These are phyloP conservation scores for Solidago caesia DNA, from an alignment of 129 eudicot species.

Conservation along the genomic window DNA sequence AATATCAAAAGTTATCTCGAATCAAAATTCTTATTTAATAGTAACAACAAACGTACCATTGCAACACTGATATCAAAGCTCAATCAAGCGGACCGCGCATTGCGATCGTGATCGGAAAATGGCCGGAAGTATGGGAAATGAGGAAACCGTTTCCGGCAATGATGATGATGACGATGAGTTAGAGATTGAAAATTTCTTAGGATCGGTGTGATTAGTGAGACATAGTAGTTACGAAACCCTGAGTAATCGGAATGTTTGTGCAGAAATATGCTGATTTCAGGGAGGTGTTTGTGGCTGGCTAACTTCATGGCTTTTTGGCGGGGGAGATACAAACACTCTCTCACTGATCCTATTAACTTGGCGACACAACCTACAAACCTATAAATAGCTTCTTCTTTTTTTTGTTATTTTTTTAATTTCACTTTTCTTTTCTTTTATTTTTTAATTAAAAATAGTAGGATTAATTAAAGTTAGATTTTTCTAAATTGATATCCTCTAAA, in stretches of 20 bases:
- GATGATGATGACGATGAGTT: conserved; percentile 29
- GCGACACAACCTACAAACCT: not conserved
- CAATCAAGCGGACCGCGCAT: not conserved
- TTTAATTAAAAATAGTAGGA: too few species aligned
- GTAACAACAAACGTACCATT: conserved; percentile 27
- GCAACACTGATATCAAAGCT: conserved; percentile 20
- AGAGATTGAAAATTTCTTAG: conserved; percentile 19
- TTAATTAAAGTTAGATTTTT: too few species aligned
- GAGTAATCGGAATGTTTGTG: conserved; percentile 52
- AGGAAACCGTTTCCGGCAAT: conserved; percentile 29
- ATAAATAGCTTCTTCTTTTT: not conserved
- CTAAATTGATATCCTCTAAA: too few species aligned
- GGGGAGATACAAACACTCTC: conserved; percentile 26
- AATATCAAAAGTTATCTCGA: too few species aligned
- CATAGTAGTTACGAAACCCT: conserved; percentile 35
- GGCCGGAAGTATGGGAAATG: conserved; percentile 16
- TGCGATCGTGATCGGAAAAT: conserved; percentile 9
- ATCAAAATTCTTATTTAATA: too few species aligned
- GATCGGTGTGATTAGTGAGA: conserved; percentile 26
- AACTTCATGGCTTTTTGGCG: conserved; percentile 49
- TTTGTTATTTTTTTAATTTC: too few species aligned
- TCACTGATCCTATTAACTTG: conserved; percentile 30
- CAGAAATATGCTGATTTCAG: conserved; percentile 40
- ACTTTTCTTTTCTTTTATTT: too few species aligned
- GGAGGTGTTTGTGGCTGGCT: conserved; percentile 49